Evolutionary conservation across 352 stramenopile species (phyloP).

Genomic region (Hyphochytrium catenoides): DNA sequence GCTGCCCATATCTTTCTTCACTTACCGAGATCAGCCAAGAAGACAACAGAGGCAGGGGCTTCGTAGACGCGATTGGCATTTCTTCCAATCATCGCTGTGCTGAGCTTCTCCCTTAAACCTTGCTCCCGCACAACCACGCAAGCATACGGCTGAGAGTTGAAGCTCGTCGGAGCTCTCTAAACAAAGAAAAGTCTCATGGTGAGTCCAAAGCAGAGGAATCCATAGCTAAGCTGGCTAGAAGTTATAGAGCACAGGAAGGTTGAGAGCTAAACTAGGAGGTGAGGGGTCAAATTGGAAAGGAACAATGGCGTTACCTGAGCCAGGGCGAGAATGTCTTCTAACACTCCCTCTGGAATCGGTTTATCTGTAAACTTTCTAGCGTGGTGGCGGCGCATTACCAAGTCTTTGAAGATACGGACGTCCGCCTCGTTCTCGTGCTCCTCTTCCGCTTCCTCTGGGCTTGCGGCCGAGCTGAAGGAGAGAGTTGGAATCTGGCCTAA

Average conservation of each 20-base stretch:
- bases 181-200: background rate
- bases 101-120: conserved; percentile 31
- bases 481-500: too few relatives aligned
- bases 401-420: too few relatives aligned
- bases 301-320: conserved; percentile 21
- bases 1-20: background rate
- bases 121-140: conserved; percentile 40
- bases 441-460: too few relatives aligned
- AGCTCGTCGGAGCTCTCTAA: conserved; percentile 36
- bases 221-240: background rate
- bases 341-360: conserved; percentile 21
- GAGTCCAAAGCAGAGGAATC: background rate
- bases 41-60: conserved; percentile 43
- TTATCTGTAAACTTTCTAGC: conserved; percentile 18
- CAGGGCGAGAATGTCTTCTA: conserved; percentile 29
- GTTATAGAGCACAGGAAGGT: background rate
- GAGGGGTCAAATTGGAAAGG: background rate
- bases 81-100: conserved; percentile 37
- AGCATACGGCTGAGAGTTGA: conserved; percentile 52
- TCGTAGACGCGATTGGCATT: conserved; percentile 45
- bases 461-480: too few relatives aligned
- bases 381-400: too few relatives aligned
- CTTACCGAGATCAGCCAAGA: conserved; percentile 35
- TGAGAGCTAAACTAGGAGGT: conserved; percentile 3
- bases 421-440: too few relatives aligned